Evolutionary conservation across 78 protist species (phyloP).

Genomic region (Cavenderia fasciculata): DNA sequence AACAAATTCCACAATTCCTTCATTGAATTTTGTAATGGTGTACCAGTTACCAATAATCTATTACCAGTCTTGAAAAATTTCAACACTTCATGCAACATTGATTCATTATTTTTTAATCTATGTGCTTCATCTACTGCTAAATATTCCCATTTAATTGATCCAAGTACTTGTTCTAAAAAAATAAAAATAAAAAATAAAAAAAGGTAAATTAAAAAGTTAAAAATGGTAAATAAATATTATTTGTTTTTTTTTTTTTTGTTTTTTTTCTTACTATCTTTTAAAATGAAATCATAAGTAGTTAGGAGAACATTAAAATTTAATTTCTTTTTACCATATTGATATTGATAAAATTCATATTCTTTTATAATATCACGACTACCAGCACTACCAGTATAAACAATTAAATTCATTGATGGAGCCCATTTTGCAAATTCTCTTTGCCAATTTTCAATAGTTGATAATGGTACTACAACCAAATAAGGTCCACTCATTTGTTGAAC

Average conservation of each 20-base stretch:
- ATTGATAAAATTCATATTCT: conserved; percentile 66
- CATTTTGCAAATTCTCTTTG: conserved; percentile 88
- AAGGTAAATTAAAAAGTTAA: conserved; percentile 20
- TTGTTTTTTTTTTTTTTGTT: too few relatives aligned
- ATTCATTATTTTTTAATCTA: conserved; percentile 90
- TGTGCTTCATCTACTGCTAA: conserved; percentile 94
- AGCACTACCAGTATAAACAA: conserved; percentile 73
- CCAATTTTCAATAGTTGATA: conserved; percentile 89
- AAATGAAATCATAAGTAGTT: conserved; percentile 91
- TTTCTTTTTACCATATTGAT: conserved; percentile 15
- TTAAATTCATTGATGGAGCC: conserved; percentile 90
- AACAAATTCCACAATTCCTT: conserved; percentile 95
- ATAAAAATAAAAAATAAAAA: neutral
- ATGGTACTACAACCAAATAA: conserved; percentile 95
- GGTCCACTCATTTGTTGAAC: conserved; percentile 91
- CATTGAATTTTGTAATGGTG: conserved; percentile 94
- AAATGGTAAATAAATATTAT: neutral
- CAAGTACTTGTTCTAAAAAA: neutral
- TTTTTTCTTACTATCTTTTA: conserved; percentile 36
- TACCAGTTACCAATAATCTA: conserved; percentile 90
- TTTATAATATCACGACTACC: conserved; percentile 68
- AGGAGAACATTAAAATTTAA: conserved; percentile 87
- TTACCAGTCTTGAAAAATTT: conserved; percentile 46
- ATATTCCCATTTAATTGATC: conserved; percentile 85
- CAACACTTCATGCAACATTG: conserved; percentile 77